Evolutionary conservation across 805 yeast genomes (phyloP).

Genomic region (Cyberlindnera mississippiensis): DNA sequence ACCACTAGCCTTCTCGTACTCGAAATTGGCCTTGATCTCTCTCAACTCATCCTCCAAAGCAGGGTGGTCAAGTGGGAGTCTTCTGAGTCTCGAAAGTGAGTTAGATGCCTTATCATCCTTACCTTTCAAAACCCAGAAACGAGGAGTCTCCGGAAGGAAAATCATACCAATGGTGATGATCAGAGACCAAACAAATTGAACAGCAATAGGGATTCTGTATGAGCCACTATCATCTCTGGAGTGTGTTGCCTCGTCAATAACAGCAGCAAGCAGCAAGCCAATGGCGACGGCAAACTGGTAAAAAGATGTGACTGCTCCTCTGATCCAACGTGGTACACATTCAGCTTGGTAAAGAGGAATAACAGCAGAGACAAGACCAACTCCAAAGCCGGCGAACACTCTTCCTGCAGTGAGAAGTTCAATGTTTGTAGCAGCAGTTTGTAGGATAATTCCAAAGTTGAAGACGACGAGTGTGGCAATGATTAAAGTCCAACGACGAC

Average conservation of each 20-base stretch:
- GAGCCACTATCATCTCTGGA: constrained; percentile 48
- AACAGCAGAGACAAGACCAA: constrained; percentile 67
- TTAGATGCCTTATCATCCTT: constrained; percentile 50
- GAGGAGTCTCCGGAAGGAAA: constrained; percentile 71
- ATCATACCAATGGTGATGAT: constrained; percentile 57
- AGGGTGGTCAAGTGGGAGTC: constrained; percentile 41
- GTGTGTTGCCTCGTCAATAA: constrained; percentile 66
- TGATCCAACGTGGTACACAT: constrained; percentile 39
- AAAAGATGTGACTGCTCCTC: constrained; percentile 63
- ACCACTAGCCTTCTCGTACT: constrained; percentile 36
- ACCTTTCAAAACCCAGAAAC: constrained; percentile 59
- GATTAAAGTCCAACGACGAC: constrained; percentile 49
- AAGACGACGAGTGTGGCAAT: constrained; percentile 42
- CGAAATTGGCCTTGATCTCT: constrained; percentile 45
- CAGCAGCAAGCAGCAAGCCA: constrained; percentile 67
- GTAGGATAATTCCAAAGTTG: constrained; percentile 49
- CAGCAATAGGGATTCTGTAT: constrained; percentile 69
- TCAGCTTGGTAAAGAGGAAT: constrained; percentile 78
- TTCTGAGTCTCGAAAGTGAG: constrained; percentile 51
- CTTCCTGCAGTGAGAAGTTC: constrained; percentile 59
- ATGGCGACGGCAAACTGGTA: constrained; percentile 72
- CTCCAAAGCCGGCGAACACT: constrained; percentile 65
- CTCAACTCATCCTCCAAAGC: constrained; percentile 40
- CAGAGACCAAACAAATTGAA: constrained; percentile 66
- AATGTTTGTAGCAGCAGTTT: constrained; percentile 41